Percentiles rank a stretch among this genome's conserved stretches.
Evolutionary conservation across 352 stramenopile species (phyloP).

Genomic region (Halophytophthora batemanensis): DNA sequence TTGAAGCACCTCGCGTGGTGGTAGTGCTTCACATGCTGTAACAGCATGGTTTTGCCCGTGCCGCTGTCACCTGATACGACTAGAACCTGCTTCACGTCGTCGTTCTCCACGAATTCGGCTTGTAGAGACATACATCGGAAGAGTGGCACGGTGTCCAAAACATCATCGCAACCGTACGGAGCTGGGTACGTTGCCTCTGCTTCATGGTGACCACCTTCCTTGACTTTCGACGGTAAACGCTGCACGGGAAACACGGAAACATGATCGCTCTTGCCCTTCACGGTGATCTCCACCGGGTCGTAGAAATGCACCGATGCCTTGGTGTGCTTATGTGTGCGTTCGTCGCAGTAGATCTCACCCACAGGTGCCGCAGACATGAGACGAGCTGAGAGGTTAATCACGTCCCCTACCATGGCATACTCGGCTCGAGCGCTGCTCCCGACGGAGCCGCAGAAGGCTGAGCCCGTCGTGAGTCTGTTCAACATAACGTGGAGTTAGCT

Average conservation of each 20-base stretch:
- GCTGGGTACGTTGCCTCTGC: conserved; percentile 12
- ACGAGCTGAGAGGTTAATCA: conserved; percentile 78
- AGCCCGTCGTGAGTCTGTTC: conserved; percentile 60
- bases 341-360: conserved; percentile 74
- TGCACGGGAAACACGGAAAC: conserved; percentile 52
- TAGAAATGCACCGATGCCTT: conserved; percentile 58
- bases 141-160: conserved; percentile 46
- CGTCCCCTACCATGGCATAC: conserved; percentile 81
- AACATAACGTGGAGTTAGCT: too few species aligned
- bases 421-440: conserved; percentile 67
- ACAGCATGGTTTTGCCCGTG: conserved; percentile 65
- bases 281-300: conserved; percentile 35
- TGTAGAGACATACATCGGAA: conserved; percentile 30
- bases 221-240: conserved; percentile 5
- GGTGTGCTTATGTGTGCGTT: conserved; percentile 54
- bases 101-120: conserved; percentile 1
- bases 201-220: not conserved
- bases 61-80: conserved; percentile 59
- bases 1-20: conserved; percentile 51
- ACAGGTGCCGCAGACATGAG: conserved; percentile 64
- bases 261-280: conserved; percentile 59
- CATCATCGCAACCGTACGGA: conserved; percentile 47
- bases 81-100: conserved; percentile 30
- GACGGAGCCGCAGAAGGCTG: conserved; percentile 73
- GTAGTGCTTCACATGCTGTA: conserved; percentile 52